phyloP scores from a whole-genome alignment of 768 basidiomycete species.

The Botryobasidium botryosum region DNA sequence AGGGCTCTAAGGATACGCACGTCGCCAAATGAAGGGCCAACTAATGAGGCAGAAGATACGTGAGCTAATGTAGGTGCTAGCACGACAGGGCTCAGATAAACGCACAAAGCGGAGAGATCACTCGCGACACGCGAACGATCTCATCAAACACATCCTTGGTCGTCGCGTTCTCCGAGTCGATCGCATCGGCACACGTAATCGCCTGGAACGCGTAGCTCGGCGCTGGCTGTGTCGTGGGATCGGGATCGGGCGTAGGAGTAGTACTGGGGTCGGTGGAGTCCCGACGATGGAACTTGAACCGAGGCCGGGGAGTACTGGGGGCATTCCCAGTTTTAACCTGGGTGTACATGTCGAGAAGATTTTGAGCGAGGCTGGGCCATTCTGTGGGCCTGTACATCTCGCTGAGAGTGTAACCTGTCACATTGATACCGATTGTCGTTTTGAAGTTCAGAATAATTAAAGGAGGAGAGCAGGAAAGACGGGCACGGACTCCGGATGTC shows the following conservation, averaged over 20 bases:
- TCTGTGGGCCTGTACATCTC: neutral
- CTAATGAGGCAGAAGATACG: no score
- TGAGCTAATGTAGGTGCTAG: neutral
- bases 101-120: neutral
- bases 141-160: neutral
- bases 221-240: neutral
- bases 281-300: neutral
- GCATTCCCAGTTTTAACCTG: neutral
- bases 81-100: neutral
- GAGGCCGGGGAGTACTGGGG: neutral
- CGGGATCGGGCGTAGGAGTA: neutral
- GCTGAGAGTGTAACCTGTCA: neutral
- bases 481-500: neutral
- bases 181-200: neutral
- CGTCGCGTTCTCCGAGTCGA: neutral
- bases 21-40: no score
- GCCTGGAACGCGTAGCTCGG: neutral
- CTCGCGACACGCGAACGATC: neutral
- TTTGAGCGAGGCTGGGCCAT: neutral
- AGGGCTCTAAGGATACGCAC: no score
- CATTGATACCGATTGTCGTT: neutral
- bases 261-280: neutral
- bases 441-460: neutral
- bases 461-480: neutral
- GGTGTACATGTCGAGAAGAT: neutral